These are phyloP conservation scores for Boletus rubroflammeus DNA, from an alignment of 768 basidiomycete genomes.

Conservation along the genomic window DNA sequence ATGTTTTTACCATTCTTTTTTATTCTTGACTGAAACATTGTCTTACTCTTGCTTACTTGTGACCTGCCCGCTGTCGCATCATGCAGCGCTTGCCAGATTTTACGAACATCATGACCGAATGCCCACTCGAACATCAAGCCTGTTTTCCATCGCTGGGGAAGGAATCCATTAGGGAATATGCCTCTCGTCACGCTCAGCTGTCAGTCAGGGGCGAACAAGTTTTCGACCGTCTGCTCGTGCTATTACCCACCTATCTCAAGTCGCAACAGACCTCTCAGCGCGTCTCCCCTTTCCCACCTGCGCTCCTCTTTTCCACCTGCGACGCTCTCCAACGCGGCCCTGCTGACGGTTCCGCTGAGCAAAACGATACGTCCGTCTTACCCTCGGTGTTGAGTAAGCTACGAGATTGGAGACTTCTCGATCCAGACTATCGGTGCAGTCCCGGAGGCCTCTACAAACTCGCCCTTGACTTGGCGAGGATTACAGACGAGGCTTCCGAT, in stretches of 20 bases:
- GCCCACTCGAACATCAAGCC: conserved; percentile 4
- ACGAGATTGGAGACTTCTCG: conserved; percentile 25
- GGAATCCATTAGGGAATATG: neutral
- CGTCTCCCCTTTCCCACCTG: conserved; percentile 6
- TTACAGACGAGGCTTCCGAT: conserved; percentile 1
- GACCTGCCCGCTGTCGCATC: neutral
- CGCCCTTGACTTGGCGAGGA: conserved; percentile 20
- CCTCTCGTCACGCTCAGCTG: conserved; percentile 2
- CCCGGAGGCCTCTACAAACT: conserved; percentile 11
- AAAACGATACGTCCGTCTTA: conserved; percentile 6
- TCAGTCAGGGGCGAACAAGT: conserved; percentile 6
- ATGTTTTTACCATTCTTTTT: conserved; percentile 4
- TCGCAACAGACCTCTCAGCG: neutral
- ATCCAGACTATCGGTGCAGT: conserved; percentile 13
- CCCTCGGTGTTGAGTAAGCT: conserved; percentile 23
- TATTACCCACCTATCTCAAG: conserved; percentile 14
- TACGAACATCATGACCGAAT: conserved; percentile 21
- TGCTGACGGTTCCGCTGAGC: neutral
- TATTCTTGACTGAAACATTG: conserved; percentile 1
- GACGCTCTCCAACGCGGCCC: conserved; percentile 6
- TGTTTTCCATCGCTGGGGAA: neutral
- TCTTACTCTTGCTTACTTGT: conserved; percentile 2
- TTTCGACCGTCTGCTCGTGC: conserved; percentile 13
- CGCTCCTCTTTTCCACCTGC: conserved; percentile 26
- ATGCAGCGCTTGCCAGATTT: conserved; percentile 17